These are phyloP conservation scores for Colletotrichum lentis DNA, from an alignment of 2,329 filamentous ascomycete species.

Conservation along the genomic window DNA sequence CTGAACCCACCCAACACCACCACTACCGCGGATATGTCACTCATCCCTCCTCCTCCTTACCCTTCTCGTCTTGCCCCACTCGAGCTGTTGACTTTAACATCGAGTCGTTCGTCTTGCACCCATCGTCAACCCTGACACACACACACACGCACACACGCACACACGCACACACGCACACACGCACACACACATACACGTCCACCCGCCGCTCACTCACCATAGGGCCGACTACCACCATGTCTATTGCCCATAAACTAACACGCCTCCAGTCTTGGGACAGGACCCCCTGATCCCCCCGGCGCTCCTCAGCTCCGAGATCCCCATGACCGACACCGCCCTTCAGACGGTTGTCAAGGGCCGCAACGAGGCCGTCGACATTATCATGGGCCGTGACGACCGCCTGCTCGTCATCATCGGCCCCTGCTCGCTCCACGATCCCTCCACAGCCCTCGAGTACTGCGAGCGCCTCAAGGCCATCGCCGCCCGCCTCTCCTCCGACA, in stretches of 20 bases:
- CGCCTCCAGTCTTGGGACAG: constrained; percentile 80
- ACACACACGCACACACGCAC: not conserved
- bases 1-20: constrained; percentile 7
- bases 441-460: constrained; percentile 87
- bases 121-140: not conserved
- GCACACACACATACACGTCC: not conserved
- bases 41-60: not conserved
- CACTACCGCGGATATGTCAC: constrained; percentile 14
- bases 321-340: constrained; percentile 69
- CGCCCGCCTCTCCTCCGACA: constrained; percentile 80
- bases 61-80: constrained; percentile 6
- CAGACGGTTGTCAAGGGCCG: constrained; percentile 76
- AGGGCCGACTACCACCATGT: constrained; percentile 39
- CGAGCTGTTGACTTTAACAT: not conserved
- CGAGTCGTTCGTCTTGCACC: not conserved
- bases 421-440: constrained; percentile 96
- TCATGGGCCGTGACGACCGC: constrained; percentile 82
- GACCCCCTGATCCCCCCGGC: constrained; percentile 91
- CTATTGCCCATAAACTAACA: constrained; percentile 39
- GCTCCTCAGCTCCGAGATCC: constrained; percentile 86
- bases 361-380: constrained; percentile 74
- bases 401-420: constrained; percentile 94
- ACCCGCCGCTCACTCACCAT: not conserved
- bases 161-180: not conserved
- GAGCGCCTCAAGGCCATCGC: constrained; percentile 78